Evolutionary conservation across 805 yeast genomes (phyloP).

Genomic region (Candida adriatica): DNA sequence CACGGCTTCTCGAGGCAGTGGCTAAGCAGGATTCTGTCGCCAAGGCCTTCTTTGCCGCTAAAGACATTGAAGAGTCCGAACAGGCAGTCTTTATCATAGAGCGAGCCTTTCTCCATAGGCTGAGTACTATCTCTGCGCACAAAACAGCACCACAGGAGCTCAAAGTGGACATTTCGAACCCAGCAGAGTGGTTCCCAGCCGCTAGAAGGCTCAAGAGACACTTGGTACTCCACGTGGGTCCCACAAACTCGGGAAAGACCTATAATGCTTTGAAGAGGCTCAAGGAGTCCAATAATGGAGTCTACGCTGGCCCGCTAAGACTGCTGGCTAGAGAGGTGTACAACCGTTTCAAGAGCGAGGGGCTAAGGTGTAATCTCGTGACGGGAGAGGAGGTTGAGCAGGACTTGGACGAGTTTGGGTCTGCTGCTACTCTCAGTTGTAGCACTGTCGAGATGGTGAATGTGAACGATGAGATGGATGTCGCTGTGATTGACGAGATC

Average conservation of each 20-base stretch:
- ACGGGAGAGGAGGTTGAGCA: conserved; percentile 95
- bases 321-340: conserved; percentile 87
- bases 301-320: conserved; percentile 91
- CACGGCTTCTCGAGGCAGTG: conserved; percentile 1
- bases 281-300: conserved; percentile 63
- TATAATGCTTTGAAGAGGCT: conserved; percentile 70
- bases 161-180: conserved; percentile 43
- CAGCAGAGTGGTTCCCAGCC: conserved; percentile 76
- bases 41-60: conserved; percentile 5
- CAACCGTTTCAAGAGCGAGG: conserved; percentile 65
- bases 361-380: conserved; percentile 68
- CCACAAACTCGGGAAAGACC: conserved; percentile 95
- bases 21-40: conserved; percentile 1
- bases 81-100: conserved; percentile 11
- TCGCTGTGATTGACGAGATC: conserved; percentile 90
- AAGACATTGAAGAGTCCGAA: not conserved
- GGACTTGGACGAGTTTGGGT: conserved; percentile 62
- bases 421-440: conserved; percentile 66
- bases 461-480: conserved; percentile 60
- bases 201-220: conserved; percentile 77
- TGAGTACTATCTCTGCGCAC: conserved; percentile 4
- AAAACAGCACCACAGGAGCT: conserved; percentile 16
- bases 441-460: conserved; percentile 95
- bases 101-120: conserved; percentile 6
- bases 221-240: conserved; percentile 91